Conservation (phyloP, 73 alveolate genomes). For the Symbiodinium pilosum region DNA sequence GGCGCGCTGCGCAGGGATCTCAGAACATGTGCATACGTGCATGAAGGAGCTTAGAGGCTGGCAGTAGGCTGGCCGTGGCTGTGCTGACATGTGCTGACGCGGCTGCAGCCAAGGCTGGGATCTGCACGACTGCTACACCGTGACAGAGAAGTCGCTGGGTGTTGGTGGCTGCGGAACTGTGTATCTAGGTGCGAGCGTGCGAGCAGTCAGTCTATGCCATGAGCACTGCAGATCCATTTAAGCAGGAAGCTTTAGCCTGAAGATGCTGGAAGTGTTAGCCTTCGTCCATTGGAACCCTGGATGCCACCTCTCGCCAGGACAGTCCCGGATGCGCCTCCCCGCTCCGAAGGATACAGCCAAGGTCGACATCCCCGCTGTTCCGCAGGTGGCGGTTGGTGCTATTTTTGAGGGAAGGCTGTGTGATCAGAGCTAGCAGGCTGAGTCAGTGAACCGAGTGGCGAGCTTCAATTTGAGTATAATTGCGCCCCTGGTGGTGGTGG, state of each 20-base stretch:
- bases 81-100: neutral
- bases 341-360: neutral
- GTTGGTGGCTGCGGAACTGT: conserved; percentile 89
- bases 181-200: conserved; percentile 36
- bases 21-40: too few relatives aligned
- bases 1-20: conserved; percentile 48
- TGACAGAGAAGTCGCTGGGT: conserved; percentile 65
- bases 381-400: conserved; percentile 13
- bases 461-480: neutral
- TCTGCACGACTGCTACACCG: conserved; percentile 24
- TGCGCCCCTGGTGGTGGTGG: neutral
- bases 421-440: neutral
- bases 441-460: neutral
- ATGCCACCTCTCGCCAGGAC: conserved; percentile 46
- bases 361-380: conserved; percentile 70
- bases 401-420: neutral
- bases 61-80: neutral
- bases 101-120: conserved; percentile 30
- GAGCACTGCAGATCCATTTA: too few relatives aligned
- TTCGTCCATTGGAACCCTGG: too few relatives aligned
- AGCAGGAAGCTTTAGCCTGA: too few relatives aligned
- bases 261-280: too few relatives aligned
- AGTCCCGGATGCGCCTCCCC: conserved; percentile 73
- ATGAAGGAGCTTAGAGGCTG: too few relatives aligned
- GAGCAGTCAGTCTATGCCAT: too few relatives aligned